Evolutionary conservation across 768 basidiomycete genomes (phyloP).

Genomic region (Leccinum barrowsii): DNA sequence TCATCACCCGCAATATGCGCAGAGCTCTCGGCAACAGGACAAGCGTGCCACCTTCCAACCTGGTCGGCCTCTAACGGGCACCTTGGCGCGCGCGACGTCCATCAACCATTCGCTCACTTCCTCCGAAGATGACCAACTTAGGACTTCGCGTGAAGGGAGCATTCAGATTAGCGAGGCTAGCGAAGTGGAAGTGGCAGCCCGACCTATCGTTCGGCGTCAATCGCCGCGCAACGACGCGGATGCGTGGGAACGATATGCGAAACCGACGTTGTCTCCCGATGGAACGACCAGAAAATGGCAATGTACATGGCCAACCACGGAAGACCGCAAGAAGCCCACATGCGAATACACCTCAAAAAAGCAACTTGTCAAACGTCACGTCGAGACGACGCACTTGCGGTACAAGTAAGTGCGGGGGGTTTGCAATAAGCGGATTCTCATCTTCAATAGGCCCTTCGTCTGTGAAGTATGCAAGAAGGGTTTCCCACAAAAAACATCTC

Average conservation of each 20-base stretch:
- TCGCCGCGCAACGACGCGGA: slow-evolving; percentile 29
- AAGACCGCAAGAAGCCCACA: slow-evolving; percentile 28
- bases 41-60: slow-evolving; percentile 3
- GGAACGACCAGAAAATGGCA: slow-evolving; percentile 36
- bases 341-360: slow-evolving; percentile 51
- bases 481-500: slow-evolving; percentile 58
- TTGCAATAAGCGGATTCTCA: slow-evolving; percentile 14
- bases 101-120: slow-evolving; percentile 18
- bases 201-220: slow-evolving; percentile 18
- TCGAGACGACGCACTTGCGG: slow-evolving; percentile 59
- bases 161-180: slow-evolving; percentile 31
- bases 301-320: slow-evolving; percentile 40
- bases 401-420: slow-evolving; percentile 45
- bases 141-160: slow-evolving; percentile 29
- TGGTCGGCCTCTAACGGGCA: slow-evolving; percentile 6
- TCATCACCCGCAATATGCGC: slow-evolving; percentile 6
- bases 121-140: slow-evolving; percentile 29
- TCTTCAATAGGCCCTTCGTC: slow-evolving; percentile 42
- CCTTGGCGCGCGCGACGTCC: slow-evolving; percentile 15
- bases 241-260: slow-evolving; percentile 33
- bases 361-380: slow-evolving; percentile 66
- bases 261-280: slow-evolving; percentile 31
- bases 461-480: slow-evolving; percentile 51
- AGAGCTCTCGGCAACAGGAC: slow-evolving; percentile 13
- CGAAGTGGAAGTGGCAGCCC: slow-evolving; percentile 19